Base-by-base conservation (phyloP, 768 basidiomycete genomes). In the Mycena kentingensis region DNA sequence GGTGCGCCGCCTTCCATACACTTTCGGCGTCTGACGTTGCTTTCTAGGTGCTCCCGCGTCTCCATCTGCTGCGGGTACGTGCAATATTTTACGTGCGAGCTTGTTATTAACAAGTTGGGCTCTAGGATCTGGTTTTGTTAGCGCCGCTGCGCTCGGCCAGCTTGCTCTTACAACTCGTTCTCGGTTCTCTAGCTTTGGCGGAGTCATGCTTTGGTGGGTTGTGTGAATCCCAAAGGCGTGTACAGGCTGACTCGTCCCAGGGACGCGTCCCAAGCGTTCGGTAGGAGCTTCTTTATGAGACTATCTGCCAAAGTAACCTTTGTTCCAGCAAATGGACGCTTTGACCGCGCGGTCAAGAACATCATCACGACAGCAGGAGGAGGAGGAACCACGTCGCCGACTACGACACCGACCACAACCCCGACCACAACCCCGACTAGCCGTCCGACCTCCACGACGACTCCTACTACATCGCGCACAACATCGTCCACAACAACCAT, bases 101-200 rank as follows among this genome's bases (percentile, higher is more conserved):
- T n/a, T n/a, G n/a, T n/a, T n/a, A n/a, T n/a, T n/a, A n/a, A n/a
- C n/a, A n/a, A n/a, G n/a, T 8, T 26, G 22, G 11, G 8, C 41
- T 42, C 37, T 82, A 10, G 77, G 76, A 6, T 67, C 73, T 32
- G 82, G 82, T 19, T 85, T 79, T 60, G 79, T 81, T 26, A 68
- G 73, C 51, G 70, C 73, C 15, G 64, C 65, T 10, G 75, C 76
- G 2, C 67, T 84, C 35, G 70, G 70, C 27, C 66, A 46, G 38
- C 73, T 81, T 32, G 77, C 76, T 5, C 63, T 68, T 43, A 64
- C 73, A 39, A 77, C 77, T 41, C 77, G 78, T 45, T 68, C 70
- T n/a, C 67, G 72, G 55, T 85, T 77, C 63, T 76, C 81, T 16
- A 82, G 80, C 22, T 85, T 84, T 57, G 83, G 82, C 4, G 83